Base-by-base conservation (phyloP, 2,329 filamentous ascomycete species). In the Cladophialophora immunda region DNA sequence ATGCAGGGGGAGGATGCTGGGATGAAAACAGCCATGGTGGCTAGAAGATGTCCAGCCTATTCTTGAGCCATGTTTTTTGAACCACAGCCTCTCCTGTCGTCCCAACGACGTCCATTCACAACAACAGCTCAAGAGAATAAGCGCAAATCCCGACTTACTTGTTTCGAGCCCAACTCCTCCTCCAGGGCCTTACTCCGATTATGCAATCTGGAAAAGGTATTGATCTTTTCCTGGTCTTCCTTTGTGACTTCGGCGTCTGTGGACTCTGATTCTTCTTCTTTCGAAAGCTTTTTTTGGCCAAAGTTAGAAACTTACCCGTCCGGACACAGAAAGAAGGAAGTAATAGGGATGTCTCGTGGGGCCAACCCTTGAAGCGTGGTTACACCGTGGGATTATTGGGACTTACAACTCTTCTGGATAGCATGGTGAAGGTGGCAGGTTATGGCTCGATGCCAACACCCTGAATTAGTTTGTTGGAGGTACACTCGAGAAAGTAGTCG, bases 141-240 rank as follows among this genome's bases (percentile, higher is more conserved):
- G 29, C 19, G 9, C 29, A 7, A n/a, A 13, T 55, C 13, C 5
- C 36, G n/a, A 79, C 88, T 68, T 78, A 94, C 94, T 78, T 89
- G 89, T 78, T 97, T 97, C 5, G 81, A 78, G 76, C 91, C 90
- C 71, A 98, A 81, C 73, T 95, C 89, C 56, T 96, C 93, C 76
- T 96, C 90, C 3, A 98, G 79, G 2, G 85, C 80, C 36, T 91
- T 85, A 78, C 97, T 92, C 59, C 92, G 90, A 78, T 96, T 93
- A 79, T 99, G 95, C 70, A 99, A 84, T 53, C 93, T 90, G 80
- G 94, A 97, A 85, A 99, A 99, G 71, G 89, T 90, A 82, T 99
- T 99, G 87, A 99, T 99, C 82, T 95, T 97, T 82, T 98, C 94
- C 80, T 99, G 95, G 78, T 99, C 95, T 79, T 98, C 94, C 76